Base-by-base conservation (phyloP, 2,329 filamentous ascomycete species). In the Colletotrichum plurivorum region DNA sequence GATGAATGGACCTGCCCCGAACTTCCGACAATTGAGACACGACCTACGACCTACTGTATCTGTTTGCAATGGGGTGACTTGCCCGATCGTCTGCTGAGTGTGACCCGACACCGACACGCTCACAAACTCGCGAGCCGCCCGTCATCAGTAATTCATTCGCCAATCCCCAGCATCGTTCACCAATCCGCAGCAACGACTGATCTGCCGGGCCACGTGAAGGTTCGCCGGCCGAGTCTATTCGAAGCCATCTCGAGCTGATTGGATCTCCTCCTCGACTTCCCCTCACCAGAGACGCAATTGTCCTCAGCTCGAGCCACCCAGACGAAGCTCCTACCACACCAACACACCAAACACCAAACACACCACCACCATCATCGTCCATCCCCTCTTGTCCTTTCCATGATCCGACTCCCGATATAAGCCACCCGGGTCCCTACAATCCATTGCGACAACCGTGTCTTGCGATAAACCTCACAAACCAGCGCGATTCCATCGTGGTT, bases 371-470 rank as follows among this genome's bases (percentile, higher is more conserved):
- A 36, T 36, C 31, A 3, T 25, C 22, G 22, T 25, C 22, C 22
- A 25, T 9, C 41, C 16, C 6, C 16, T 43, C 41, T n/a, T 13
- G 12, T n/a, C 41, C 10, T 43, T 43, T 51, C 60, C 20, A 39
- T 57, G 36, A n/a, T 64, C 46, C 27, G 36, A 36, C 48, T 41
- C 53, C 41, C 41, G 10, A 64, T 68, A 68, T 68, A 68, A 68
- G 25, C 48, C 60, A 43, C 25, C n/a, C 48, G 53, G 16, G 53
- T 68, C 60, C 65, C 65, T 41, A 54, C 60, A 46, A 8, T 9
- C 13, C 15, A 2, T 2, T 1, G 6, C 12, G 2, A 2, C 2
- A 0, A 1, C 2, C 5, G 20, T 13, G 10, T 4, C 13, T 9
- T 12, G 27, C 7, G 31, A 18, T 48, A 46, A 36, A 31, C 8